phyloP scores from a whole-genome alignment of 495 filamentous ascomycete genomes.

The Penicillium chermesinum region DNA sequence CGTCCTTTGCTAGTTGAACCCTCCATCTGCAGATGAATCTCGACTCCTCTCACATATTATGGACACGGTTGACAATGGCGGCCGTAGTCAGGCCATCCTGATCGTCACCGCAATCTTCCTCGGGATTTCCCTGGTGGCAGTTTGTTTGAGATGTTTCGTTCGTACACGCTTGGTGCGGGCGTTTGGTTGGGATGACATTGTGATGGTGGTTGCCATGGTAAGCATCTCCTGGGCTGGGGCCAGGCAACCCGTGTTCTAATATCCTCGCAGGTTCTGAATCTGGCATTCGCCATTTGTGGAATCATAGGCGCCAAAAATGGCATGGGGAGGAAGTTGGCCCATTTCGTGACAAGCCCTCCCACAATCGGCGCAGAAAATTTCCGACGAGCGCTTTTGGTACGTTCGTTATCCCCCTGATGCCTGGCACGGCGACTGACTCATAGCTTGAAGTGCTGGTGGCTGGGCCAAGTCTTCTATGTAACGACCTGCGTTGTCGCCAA shows the following conservation, averaged over 20 bases:
- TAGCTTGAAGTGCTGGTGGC: constrained; percentile 24
- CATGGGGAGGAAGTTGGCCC: constrained; percentile 22
- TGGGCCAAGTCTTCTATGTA: constrained; percentile 33
- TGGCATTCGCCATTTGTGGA: constrained; percentile 25
- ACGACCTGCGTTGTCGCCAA: constrained; percentile 29
- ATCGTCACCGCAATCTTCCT: background rate
- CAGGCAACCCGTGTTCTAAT: background rate
- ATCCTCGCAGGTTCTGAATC: constrained; percentile 15
- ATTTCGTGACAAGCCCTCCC: constrained; percentile 11
- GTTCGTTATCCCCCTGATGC: background rate
- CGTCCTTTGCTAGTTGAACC: background rate
- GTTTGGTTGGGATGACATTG: constrained; percentile 32
- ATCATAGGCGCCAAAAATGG: constrained; percentile 28
- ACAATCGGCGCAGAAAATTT: constrained; percentile 15
- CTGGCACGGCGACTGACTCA: background rate
- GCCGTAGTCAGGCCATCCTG: background rate
- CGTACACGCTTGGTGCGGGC: constrained; percentile 24
- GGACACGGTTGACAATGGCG: background rate
- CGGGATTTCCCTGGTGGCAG: background rate
- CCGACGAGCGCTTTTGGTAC: constrained; percentile 24
- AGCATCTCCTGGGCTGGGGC: constrained; percentile 1
- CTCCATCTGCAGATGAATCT: background rate
- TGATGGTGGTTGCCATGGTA: constrained; percentile 32
- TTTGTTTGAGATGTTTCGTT: constrained; percentile 18
- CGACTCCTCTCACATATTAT: background rate